Evolutionary conservation across 768 basidiomycete species (phyloP).

Genomic region (Kwoniella pini): DNA sequence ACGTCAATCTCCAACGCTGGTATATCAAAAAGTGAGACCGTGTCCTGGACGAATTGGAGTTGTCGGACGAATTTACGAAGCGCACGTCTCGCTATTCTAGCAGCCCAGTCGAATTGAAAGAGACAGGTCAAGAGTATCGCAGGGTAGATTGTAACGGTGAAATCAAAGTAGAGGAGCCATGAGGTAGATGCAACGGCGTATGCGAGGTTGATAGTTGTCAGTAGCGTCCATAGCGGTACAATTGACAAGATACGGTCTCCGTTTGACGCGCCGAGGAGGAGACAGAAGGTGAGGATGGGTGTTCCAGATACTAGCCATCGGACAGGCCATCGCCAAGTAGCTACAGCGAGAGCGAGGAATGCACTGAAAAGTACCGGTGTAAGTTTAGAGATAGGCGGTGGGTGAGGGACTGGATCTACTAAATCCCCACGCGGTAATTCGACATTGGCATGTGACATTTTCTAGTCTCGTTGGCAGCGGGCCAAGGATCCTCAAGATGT

Average conservation of each 20-base stretch:
- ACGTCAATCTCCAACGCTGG: conserved; percentile 31
- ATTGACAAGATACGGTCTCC: conserved; percentile 17
- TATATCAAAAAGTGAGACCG: conserved; percentile 26
- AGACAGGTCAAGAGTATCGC: conserved; percentile 19
- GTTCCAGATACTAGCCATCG: conserved; percentile 26
- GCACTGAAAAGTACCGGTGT: conserved; percentile 1
- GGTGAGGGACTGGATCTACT: too few species aligned
- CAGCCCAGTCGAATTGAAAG: conserved; percentile 19
- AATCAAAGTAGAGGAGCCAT: conserved; percentile 20
- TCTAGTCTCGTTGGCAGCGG: too few species aligned
- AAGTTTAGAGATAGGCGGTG: too few species aligned
- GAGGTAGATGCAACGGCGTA: conserved; percentile 27
- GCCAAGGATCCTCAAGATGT: too few species aligned
- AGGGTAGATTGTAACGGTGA: conserved; percentile 13
- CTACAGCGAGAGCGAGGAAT: background rate
- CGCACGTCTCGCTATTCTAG: conserved; percentile 1
- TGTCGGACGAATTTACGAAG: conserved; percentile 18
- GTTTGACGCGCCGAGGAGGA: conserved; percentile 19
- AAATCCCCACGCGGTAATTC: too few species aligned
- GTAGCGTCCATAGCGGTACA: conserved; percentile 15
- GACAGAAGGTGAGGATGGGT: conserved; percentile 13
- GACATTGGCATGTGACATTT: too few species aligned
- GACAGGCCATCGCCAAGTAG: conserved; percentile 15
- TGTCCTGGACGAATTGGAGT: conserved; percentile 25
- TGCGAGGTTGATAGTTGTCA: conserved; percentile 18